Base-by-base conservation (phyloP, 345 rosid species). In the Carallia brachiata region DNA sequence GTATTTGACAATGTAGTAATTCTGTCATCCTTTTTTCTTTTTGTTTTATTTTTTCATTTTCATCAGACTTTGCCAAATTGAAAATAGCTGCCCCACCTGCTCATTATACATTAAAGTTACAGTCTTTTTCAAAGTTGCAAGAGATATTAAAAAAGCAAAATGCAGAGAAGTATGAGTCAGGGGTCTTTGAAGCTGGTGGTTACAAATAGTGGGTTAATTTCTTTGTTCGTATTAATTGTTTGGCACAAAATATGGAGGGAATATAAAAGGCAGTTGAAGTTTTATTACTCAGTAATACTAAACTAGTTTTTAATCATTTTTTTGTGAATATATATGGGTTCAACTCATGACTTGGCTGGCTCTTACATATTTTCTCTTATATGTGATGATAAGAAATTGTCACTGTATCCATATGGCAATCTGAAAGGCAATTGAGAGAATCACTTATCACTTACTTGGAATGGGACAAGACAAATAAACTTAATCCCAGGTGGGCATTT, bases 341-440 rank as follows among this genome's bases (percentile, higher is more conserved):
- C 0, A 2, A 39, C 10, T 39, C 2, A 1, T 39, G 12, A 39
- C 12, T 39, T 39, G 1, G 44, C 44, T 39, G 1, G 44, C 44
- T 7, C 1, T 39, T 39, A 39, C 2, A 39, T 39, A 39, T 39
- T 0, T 39, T 39, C 12, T 1, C 44, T 39, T 8, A 44, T 48
- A 16, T 47, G 7, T 48, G n/a, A 8, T 48, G n/a, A 8, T 36
- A 81, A 82, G 87, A 79, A 72, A 48, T 31, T 85, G 64, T 56
- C 53, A 27, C 63, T 85, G 27, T 73, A 81, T 61, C 78, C 77
- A 36, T 64, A 16, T n/a, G 89, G 85, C 27, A 81, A 79, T 19
- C 15, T 8, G 7, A 57, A 75, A 9, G 76, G 67, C 6, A 65
- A 76, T 48, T 78, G 79, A 37, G 31, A 5, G 19, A 72, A 62